phyloP scores from a whole-genome alignment of 768 basidiomycete genomes.

The Tulasnella sp. region DNA sequence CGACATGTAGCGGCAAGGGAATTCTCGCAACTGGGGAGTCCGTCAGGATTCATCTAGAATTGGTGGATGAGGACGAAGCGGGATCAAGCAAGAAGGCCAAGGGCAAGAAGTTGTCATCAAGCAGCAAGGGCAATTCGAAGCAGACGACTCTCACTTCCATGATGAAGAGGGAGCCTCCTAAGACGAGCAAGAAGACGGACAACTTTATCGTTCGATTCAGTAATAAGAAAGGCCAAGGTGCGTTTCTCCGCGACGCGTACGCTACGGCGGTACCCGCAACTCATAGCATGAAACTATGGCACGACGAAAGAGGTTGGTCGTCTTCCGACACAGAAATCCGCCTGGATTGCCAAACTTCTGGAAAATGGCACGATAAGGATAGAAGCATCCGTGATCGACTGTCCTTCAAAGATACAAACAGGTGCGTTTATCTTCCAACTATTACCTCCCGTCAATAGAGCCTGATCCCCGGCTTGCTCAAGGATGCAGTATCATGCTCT shows the following conservation, averaged over 20 bases:
- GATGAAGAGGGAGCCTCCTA: constrained; percentile 7
- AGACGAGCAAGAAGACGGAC: background rate
- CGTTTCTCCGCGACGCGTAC: no score
- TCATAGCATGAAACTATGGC: no score
- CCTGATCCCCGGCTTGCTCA: constrained; percentile 34
- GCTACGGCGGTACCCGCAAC: no score
- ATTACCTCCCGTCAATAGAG: no score
- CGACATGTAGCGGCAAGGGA: constrained; percentile 14
- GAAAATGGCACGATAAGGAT: constrained; percentile 61
- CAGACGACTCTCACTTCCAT: constrained; percentile 19
- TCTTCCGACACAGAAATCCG: constrained; percentile 53
- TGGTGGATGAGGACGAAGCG: background rate
- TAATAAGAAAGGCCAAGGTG: constrained; percentile 15
- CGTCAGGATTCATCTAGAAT: constrained; percentile 8
- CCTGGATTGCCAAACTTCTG: constrained; percentile 63
- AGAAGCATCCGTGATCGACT: constrained; percentile 64
- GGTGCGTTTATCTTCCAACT: constrained; percentile 63
- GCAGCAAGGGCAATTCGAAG: constrained; percentile 17
- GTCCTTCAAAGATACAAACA: constrained; percentile 55
- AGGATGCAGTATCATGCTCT: constrained; percentile 49
- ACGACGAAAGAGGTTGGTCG: constrained; percentile 67
- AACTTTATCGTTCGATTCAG: constrained; percentile 18
- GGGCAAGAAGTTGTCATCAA: background rate
- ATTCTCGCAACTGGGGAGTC: constrained; percentile 8
- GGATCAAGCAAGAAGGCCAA: background rate